Evolutionary conservation across 495 filamentous ascomycete genomes (phyloP).

Genomic region (Penicillium lividum): DNA sequence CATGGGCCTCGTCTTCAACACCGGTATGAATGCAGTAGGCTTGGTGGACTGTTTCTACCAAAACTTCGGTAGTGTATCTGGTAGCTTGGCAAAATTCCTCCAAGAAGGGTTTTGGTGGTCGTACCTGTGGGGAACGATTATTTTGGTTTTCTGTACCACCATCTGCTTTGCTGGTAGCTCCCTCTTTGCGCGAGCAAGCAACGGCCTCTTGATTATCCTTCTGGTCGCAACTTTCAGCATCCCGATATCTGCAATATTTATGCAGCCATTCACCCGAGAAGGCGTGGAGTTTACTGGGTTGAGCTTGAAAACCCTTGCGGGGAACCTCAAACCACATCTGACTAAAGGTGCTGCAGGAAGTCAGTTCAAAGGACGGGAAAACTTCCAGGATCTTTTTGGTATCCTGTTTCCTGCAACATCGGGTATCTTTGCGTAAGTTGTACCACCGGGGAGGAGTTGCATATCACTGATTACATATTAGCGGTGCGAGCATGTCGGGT

Average conservation of each 20-base stretch:
- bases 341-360: slow-evolving; percentile 69
- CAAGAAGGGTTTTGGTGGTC: slow-evolving; percentile 75
- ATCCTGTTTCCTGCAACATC: slow-evolving; percentile 86
- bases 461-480: slow-evolving; percentile 30
- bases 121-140: slow-evolving; percentile 75
- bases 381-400: slow-evolving; percentile 81
- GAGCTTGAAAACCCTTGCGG: slow-evolving; percentile 64
- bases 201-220: slow-evolving; percentile 73
- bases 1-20: slow-evolving; percentile 80
- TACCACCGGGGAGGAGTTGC: background rate
- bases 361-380: slow-evolving; percentile 65
- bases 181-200: slow-evolving; percentile 78
- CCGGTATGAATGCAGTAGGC: slow-evolving; percentile 86
- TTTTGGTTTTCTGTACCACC: slow-evolving; percentile 70
- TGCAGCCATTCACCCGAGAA: slow-evolving; percentile 62
- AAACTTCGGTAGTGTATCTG: slow-evolving; percentile 65
- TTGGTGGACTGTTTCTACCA: slow-evolving; percentile 79
- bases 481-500: slow-evolving; percentile 88
- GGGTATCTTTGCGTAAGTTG: slow-evolving; percentile 63
- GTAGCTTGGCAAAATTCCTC: slow-evolving; percentile 61
- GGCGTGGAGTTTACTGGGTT: slow-evolving; percentile 78
- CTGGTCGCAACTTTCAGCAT: slow-evolving; percentile 79
- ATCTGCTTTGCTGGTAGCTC: slow-evolving; percentile 81
- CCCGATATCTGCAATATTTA: slow-evolving; percentile 68
- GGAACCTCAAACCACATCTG: slow-evolving; percentile 69